Base-by-base conservation (phyloP, 352 stramenopile genomes). In the Phytophthora tubulina region DNA sequence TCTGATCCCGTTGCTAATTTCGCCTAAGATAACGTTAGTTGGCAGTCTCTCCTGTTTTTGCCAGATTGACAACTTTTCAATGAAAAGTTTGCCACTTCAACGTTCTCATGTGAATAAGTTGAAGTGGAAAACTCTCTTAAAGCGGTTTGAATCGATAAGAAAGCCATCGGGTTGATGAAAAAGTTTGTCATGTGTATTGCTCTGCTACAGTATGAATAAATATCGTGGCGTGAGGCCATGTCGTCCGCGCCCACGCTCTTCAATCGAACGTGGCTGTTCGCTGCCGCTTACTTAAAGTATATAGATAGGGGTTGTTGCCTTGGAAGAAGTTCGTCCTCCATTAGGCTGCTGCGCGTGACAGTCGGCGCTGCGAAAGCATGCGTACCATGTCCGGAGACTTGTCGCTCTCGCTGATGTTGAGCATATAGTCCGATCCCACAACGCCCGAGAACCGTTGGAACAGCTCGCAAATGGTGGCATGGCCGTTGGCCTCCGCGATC, bases 401-500 rank as follows among this genome's bases (percentile, higher is more conserved):
- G 35, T 31, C 55, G 15, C 49, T 72, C 38, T 84, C 75, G 44
- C 73, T 80, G n/a, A 67, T 75, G 39, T 73, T 76, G 42, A 78
- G 69, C 60, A 79, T 41, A 49, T 71, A 75, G 64, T 75, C 59
- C 21, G 72, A 70, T 50, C 46, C 51, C 17, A 72, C 55, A 38
- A 73, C 50, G 32, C 64, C 70, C 31, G 77, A 75, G 46, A 88
- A 83, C 9, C 75, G 76, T 67, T 91, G 82, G 45, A 94, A 79
- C 44, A 94, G 54, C 52, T 89, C 85, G 64, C 85, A 93, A 56
- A 94, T 82, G 21, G 73, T 76, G 36, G 77, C 65, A 63, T 93
- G 81, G 54, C 82, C 87, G 63, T 93, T 90, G 54, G 80, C 80
- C 30, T 85, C 71, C 2, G 87, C 87, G 58, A 94, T 93, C 85